Evolutionary conservation across 1,284 basidiomycete genomes (phyloP).

Genomic region (Trametes versicolor): DNA sequence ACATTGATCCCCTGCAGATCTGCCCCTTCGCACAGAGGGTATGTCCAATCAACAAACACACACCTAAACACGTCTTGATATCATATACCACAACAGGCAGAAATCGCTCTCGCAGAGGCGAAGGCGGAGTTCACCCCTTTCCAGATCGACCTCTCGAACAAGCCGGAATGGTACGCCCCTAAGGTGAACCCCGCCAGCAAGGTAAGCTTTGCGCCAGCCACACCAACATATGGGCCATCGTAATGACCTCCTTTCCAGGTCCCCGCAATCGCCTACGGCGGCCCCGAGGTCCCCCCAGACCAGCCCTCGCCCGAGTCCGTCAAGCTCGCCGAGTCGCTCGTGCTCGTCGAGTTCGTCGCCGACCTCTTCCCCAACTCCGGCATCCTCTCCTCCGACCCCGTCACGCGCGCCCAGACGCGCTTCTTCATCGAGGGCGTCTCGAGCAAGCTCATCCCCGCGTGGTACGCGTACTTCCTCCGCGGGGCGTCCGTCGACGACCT

Average conservation of each 20-base stretch:
- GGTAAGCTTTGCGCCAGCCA: slow-evolving; percentile 34
- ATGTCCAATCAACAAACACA: background rate
- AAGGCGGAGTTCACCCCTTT: slow-evolving; percentile 36
- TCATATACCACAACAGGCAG: slow-evolving; percentile 7
- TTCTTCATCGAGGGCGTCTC: slow-evolving; percentile 66
- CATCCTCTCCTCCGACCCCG: slow-evolving; percentile 62
- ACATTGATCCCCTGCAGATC: slow-evolving; percentile 7
- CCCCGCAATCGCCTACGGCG: slow-evolving; percentile 66
- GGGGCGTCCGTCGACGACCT: slow-evolving; percentile 53
- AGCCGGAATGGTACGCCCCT: slow-evolving; percentile 50
- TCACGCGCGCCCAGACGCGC: slow-evolving; percentile 62
- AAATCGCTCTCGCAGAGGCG: slow-evolving; percentile 36
- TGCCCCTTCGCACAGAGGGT: slow-evolving; percentile 24
- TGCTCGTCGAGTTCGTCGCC: slow-evolving; percentile 69
- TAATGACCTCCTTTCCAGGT: slow-evolving; percentile 40
- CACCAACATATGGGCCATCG: background rate
- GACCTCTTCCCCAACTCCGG: slow-evolving; percentile 57
- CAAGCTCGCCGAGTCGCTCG: slow-evolving; percentile 69
- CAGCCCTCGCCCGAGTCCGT: slow-evolving; percentile 63
- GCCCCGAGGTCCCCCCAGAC: slow-evolving; percentile 59
- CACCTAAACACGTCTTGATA: background rate
- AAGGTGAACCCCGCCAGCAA: slow-evolving; percentile 53
- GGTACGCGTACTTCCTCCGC: slow-evolving; percentile 42
- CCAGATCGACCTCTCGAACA: slow-evolving; percentile 45
- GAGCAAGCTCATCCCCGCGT: slow-evolving; percentile 53